These are phyloP conservation scores for Dendrobium officinale DNA, from an alignment of 106 monocot genomes.

Conservation along the genomic window DNA sequence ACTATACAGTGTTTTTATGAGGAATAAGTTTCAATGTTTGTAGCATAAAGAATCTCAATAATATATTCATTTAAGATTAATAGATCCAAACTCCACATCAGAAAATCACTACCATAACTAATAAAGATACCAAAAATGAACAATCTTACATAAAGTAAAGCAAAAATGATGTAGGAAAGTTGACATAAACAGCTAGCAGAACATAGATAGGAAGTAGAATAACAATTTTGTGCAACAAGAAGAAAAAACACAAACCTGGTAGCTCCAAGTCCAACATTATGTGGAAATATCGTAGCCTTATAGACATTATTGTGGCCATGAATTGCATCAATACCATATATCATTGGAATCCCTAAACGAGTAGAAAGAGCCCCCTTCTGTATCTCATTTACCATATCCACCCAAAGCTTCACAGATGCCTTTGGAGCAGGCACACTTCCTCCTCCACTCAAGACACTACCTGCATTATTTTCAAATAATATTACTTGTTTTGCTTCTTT, in stretches of 20 bases:
- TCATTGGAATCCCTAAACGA: conserved; percentile 71
- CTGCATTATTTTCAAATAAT: conserved; percentile 18
- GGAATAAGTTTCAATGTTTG: too few species aligned
- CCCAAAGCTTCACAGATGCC: conserved; percentile 49
- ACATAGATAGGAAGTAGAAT: neutral
- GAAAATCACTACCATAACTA: neutral
- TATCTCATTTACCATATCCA: conserved; percentile 51
- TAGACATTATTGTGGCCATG: conserved; percentile 81
- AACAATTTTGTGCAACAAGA: too few species aligned
- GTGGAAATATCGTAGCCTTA: conserved; percentile 76
- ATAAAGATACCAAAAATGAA: neutral
- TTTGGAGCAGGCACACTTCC: conserved; percentile 45
- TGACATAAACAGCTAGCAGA: too few species aligned
- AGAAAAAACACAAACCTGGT: conserved; percentile 27
- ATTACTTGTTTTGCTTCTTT: neutral
- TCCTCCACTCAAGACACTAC: conserved; percentile 74
- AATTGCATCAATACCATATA: conserved; percentile 81
- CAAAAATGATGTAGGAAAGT: neutral
- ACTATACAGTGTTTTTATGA: too few species aligned
- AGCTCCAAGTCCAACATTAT: conserved; percentile 77
- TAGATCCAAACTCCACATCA: neutral
- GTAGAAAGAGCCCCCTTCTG: conserved; percentile 62
- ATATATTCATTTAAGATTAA: too few species aligned
- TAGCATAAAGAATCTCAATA: too few species aligned
- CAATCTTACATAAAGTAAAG: neutral